Base-by-base conservation (phyloP, 345 rosid genomes). In the Lenwebbia sp. region DNA sequence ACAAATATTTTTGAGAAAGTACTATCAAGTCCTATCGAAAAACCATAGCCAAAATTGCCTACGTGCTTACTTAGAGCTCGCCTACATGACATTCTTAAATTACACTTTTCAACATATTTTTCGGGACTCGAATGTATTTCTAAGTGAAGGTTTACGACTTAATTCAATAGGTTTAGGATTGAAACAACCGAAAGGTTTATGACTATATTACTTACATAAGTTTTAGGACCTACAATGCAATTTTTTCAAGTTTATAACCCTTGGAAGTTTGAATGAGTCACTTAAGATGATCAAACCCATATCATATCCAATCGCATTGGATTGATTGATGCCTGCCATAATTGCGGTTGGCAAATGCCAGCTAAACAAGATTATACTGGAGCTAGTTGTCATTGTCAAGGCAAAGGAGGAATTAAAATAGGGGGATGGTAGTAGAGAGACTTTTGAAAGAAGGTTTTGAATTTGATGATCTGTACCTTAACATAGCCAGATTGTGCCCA, bases 61-160 rank as follows among this genome's bases (percentile, higher is more conserved):
- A 7, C 0, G 0, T 8, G 1, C 44, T 30, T 28, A 15, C 6
- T 30, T 33, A 30, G 33, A 8, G 17, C 19, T 33, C 12, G 1
- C 44, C 3, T 0, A 0, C 0, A 0, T 8, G 23, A 17, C 12
- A 65, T 65, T 12, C 40, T 65, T 65, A 30, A 5, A 65, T 65
- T 17, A 65, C 0, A 9, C 1, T 17, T 33, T 65, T 65, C 25
- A 33, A 33, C 3, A 65, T 10, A 65, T 3, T 17, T 17, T 22
- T 65, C 1, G 19, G 5, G 12, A 4, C 2, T 9, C 2, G 12
- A 33, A 0, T 19, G 0, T 1, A 70, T 33, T 70, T 70, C 21
- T 33, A 70, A 9, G 0, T 0, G 25, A 70, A 70, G 11, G 13
- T 33, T 30, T 9, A 33, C 9, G 47, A 70, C 44, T 70, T 19